Percentiles rank a stretch among this genome's conserved stretches.
These are phyloP conservation scores for Lachnellula cervina DNA, from an alignment of 2,329 filamentous ascomycete species.

Conservation along the genomic window DNA sequence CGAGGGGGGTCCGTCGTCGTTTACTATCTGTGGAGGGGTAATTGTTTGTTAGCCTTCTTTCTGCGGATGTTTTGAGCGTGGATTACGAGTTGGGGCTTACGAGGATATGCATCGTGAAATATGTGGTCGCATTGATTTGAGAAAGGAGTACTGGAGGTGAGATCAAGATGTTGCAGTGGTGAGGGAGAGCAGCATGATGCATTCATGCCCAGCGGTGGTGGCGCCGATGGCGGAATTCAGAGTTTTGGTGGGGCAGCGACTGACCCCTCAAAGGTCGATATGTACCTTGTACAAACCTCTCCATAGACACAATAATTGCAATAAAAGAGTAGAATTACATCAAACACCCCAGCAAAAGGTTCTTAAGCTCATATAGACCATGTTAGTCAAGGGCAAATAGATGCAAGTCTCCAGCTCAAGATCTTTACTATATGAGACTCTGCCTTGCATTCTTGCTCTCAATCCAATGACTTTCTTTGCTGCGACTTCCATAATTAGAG, in stretches of 20 bases:
- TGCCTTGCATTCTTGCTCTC: too few species aligned
- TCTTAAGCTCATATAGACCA: too few species aligned
- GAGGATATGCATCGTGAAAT: conserved; percentile 44
- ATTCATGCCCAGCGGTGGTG: neutral
- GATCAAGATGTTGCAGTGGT: neutral
- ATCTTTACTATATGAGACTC: too few species aligned
- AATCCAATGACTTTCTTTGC: too few species aligned
- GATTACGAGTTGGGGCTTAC: conserved; percentile 32
- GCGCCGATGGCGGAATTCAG: too few species aligned
- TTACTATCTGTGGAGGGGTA: conserved; percentile 45
- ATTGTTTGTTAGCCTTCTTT: conserved; percentile 2
- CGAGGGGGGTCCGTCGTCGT: conserved; percentile 79
- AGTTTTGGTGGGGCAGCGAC: neutral
- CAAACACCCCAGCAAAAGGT: too few species aligned
- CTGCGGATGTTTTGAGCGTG: neutral
- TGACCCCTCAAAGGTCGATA: neutral
- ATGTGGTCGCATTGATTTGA: neutral
- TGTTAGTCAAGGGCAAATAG: too few species aligned
- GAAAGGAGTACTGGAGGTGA: neutral
- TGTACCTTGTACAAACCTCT: too few species aligned
- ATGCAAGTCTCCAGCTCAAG: too few species aligned
- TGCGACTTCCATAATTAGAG: too few species aligned
- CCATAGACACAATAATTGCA: too few species aligned
- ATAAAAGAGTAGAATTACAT: too few species aligned
- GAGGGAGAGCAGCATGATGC: neutral